phyloP scores from a whole-genome alignment of 208 protist genomes.

The Leishmania guyanensis region DNA sequence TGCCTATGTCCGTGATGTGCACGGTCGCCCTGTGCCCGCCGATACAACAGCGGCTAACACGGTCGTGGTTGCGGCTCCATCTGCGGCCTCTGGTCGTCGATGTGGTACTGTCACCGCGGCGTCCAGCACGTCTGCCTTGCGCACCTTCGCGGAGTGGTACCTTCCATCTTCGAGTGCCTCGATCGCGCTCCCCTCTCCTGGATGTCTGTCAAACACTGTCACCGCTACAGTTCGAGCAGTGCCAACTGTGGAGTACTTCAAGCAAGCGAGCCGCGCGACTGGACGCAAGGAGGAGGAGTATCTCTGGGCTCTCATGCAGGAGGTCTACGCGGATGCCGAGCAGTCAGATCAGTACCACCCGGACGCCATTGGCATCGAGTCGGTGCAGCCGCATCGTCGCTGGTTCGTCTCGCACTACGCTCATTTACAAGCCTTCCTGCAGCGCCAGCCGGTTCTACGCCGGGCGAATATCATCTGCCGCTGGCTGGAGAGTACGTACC shows the following conservation, averaged over 20 bases:
- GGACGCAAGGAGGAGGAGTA: constrained; percentile 48
- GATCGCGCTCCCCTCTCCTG: background rate
- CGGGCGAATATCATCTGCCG: constrained; percentile 64
- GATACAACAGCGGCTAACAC: background rate
- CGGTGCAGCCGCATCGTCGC: constrained; percentile 64
- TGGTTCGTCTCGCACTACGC: constrained; percentile 85
- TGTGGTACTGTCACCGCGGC: background rate
- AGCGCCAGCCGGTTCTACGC: constrained; percentile 58
- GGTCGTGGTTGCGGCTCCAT: background rate
- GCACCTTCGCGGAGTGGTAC: constrained; percentile 58
- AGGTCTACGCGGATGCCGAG: constrained; percentile 62
- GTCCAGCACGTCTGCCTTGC: constrained; percentile 19
- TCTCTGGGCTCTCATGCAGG: constrained; percentile 64
- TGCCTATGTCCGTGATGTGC: constrained; percentile 16
- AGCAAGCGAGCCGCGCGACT: constrained; percentile 36
- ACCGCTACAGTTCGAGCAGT: constrained; percentile 16
- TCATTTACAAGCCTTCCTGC: constrained; percentile 71
- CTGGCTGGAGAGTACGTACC: constrained; percentile 77
- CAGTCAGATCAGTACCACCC: constrained; percentile 52
- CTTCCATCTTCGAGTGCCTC: constrained; percentile 21
- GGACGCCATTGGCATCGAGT: constrained; percentile 61
- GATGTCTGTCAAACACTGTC: background rate
- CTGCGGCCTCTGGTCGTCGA: background rate
- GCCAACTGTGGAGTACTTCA: constrained; percentile 49
- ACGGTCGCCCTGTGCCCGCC: constrained; percentile 19